phyloP scores from a whole-genome alignment of 768 basidiomycete genomes.

The Leccinum longicurvipes region DNA sequence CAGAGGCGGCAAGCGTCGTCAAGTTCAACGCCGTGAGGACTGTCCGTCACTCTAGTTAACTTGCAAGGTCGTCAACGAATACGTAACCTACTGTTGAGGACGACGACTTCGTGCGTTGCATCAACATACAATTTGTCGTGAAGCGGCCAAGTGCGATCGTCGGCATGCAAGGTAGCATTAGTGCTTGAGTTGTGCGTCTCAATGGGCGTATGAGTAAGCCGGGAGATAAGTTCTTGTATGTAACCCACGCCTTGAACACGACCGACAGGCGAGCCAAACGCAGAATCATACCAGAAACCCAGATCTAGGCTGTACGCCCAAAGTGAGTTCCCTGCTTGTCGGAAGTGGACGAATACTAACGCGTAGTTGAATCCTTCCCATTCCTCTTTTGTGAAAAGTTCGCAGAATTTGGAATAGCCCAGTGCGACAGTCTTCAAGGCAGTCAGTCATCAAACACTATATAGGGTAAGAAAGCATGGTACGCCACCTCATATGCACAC shows the following conservation, averaged over 20 bases:
- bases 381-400: slow-evolving; percentile 85
- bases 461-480: neutral
- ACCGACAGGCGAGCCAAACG: slow-evolving; percentile 79
- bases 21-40: slow-evolving; percentile 86
- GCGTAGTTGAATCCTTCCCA: slow-evolving; percentile 93
- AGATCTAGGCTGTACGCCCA: slow-evolving; percentile 19
- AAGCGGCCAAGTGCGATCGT: slow-evolving; percentile 66
- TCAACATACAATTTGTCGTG: slow-evolving; percentile 78
- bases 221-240: slow-evolving; percentile 77
- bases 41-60: slow-evolving; percentile 23
- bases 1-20: slow-evolving; percentile 64
- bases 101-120: slow-evolving; percentile 89
- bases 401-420: slow-evolving; percentile 89
- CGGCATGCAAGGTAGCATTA: slow-evolving; percentile 77
- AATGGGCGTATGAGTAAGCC: slow-evolving; percentile 76
- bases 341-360: slow-evolving; percentile 37
- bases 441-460: neutral
- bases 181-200: slow-evolving; percentile 73
- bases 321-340: neutral
- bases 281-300: slow-evolving; percentile 53
- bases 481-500: slow-evolving; percentile 75
- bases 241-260: slow-evolving; percentile 78
- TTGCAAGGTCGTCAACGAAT: neutral
- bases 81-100: slow-evolving; percentile 63
- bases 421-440: slow-evolving; percentile 74